Evolutionary conservation across 805 yeast species (phyloP).

Genomic region (Saccharomycopsis selenospora): DNA sequence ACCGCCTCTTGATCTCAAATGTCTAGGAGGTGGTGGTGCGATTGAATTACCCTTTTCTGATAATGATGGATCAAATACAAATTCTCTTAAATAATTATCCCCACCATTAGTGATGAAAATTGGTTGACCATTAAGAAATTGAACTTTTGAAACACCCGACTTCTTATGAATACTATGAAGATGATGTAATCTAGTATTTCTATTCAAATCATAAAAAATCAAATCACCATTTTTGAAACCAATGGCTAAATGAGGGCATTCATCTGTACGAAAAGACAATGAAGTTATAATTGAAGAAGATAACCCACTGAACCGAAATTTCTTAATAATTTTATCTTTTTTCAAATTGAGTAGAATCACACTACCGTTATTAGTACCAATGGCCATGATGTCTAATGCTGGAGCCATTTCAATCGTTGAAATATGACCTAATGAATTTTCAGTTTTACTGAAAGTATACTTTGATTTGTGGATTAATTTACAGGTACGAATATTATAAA

Average conservation of each 20-base stretch:
- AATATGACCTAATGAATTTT: slow-evolving; percentile 48
- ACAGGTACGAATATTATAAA: slow-evolving; percentile 74
- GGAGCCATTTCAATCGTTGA: slow-evolving; percentile 79
- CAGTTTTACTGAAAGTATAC: slow-evolving; percentile 26
- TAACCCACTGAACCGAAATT: slow-evolving; percentile 35
- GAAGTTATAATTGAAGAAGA: slow-evolving; percentile 38
- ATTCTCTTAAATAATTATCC: slow-evolving; percentile 84
- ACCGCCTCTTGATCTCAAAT: slow-evolving; percentile 93
- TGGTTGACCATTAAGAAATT: slow-evolving; percentile 86
- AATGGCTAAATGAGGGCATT: slow-evolving; percentile 72
- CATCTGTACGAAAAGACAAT: slow-evolving; percentile 85
- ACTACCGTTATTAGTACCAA: slow-evolving; percentile 67
- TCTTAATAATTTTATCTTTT: slow-evolving; percentile 51
- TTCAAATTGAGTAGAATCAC: slow-evolving; percentile 60
- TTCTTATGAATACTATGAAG: slow-evolving; percentile 69
- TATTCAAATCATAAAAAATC: slow-evolving; percentile 74
- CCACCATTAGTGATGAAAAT: slow-evolving; percentile 84
- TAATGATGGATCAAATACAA: slow-evolving; percentile 86
- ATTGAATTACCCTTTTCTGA: slow-evolving; percentile 45
- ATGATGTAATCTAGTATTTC: slow-evolving; percentile 66
- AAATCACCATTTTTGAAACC: slow-evolving; percentile 78
- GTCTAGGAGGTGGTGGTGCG: slow-evolving; percentile 83
- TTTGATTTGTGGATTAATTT: slow-evolving; percentile 53
- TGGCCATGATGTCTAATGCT: slow-evolving; percentile 72
- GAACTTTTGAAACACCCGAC: slow-evolving; percentile 61